Percentiles rank a stretch among this genome's conserved stretches.
phyloP scores from a whole-genome alignment of 2,329 filamentous ascomycete species.

The Bipolaris zeicola region DNA sequence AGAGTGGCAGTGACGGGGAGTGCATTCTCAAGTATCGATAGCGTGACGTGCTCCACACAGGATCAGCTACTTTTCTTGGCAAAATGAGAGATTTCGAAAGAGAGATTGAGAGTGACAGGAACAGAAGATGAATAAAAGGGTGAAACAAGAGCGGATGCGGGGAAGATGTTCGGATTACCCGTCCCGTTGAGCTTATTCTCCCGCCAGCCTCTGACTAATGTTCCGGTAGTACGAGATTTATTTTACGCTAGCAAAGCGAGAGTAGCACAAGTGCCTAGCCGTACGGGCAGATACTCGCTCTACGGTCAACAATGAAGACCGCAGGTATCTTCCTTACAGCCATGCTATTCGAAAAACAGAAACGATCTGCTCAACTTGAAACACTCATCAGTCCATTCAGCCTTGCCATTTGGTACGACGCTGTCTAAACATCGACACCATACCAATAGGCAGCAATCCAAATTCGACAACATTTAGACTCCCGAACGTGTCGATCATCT shows the following conservation, averaged over 20 bases:
- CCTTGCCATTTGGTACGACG: slow-evolving; percentile 44
- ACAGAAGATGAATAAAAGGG: neutral
- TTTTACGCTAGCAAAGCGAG: neutral
- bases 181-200: neutral
- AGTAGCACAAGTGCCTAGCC: neutral
- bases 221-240: neutral
- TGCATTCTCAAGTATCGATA: neutral
- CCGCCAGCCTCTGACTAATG: neutral
- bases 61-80: neutral
- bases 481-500: slow-evolving; percentile 44
- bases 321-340: neutral
- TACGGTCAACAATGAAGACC: neutral
- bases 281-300: neutral
- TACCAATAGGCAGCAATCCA: slow-evolving; percentile 44
- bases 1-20: neutral
- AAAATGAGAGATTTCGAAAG: neutral
- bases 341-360: neutral
- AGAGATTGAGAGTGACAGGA: neutral
- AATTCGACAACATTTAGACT: slow-evolving; percentile 43
- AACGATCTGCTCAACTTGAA: neutral
- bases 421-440: slow-evolving; percentile 44
- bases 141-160: neutral
- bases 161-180: slow-evolving; percentile 5
- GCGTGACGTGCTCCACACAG: neutral
- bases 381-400: slow-evolving; percentile 5